Evolutionary conservation across 768 basidiomycete species (phyloP).

Genomic region (Mycena galopus): DNA sequence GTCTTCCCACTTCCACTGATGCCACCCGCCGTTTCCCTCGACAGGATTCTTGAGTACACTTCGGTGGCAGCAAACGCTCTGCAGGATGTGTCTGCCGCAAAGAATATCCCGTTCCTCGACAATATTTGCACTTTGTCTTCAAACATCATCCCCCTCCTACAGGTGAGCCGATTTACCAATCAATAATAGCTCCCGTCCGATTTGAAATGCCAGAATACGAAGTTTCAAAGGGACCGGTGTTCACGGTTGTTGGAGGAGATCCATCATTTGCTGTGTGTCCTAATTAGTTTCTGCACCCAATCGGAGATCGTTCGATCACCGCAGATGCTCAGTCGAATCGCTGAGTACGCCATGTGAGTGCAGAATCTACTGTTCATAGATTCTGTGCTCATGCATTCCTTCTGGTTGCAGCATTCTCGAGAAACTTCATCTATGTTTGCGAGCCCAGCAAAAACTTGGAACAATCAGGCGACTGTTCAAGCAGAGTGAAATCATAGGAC

Average conservation of each 20-base stretch:
- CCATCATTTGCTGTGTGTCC: not conserved
- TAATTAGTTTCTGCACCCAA: not conserved
- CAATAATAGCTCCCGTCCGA: too few relatives aligned
- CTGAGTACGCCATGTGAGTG: not conserved
- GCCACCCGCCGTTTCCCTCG: too few relatives aligned
- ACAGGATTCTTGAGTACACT: too few relatives aligned
- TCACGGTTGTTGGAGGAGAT: not conserved
- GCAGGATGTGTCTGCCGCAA: too few relatives aligned
- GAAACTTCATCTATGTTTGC: not conserved
- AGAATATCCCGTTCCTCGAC: too few relatives aligned
- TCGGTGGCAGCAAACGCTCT: too few relatives aligned
- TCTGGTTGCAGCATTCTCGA: not conserved
- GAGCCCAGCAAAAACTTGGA: not conserved
- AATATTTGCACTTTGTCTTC: too few relatives aligned
- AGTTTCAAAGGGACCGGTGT: not conserved
- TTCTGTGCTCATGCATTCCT: not conserved
- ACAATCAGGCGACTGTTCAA: not conserved
- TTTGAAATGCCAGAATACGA: not conserved
- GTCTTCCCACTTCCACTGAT: too few relatives aligned
- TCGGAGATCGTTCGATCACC: not conserved
- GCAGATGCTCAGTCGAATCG: not conserved
- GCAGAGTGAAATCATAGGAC: not conserved
- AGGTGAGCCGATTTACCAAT: too few relatives aligned
- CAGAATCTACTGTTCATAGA: not conserved
- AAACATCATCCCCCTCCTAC: too few relatives aligned